These are phyloP conservation scores for Penicillium soppii DNA, from an alignment of 495 filamentous ascomycete species.

Conservation along the genomic window DNA sequence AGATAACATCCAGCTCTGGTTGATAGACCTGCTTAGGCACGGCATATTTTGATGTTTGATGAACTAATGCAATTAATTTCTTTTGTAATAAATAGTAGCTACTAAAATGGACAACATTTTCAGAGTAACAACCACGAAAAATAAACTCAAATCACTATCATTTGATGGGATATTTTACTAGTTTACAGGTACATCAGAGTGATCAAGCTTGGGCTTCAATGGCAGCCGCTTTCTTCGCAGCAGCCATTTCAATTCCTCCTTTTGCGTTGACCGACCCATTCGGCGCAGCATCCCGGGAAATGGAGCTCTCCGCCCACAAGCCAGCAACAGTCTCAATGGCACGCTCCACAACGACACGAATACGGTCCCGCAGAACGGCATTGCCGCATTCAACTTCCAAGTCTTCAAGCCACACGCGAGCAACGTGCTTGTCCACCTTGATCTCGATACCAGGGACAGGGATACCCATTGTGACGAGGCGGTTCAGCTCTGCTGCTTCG, in stretches of 20 bases:
- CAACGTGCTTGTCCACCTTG: conserved; percentile 82
- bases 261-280: conserved; percentile 19
- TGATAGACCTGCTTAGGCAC: too few species aligned
- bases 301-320: conserved; percentile 53
- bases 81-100: background rate
- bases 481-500: conserved; percentile 58
- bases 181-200: conserved; percentile 17
- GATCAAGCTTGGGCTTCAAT: conserved; percentile 29
- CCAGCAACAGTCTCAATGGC: conserved; percentile 88
- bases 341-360: conserved; percentile 85
- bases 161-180: conserved; percentile 12
- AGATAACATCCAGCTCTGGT: background rate
- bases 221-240: conserved; percentile 20
- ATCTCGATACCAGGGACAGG: conserved; percentile 87
- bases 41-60: too few species aligned
- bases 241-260: conserved; percentile 11
- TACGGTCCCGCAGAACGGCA: conserved; percentile 70
- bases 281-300: conserved; percentile 17
- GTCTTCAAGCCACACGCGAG: conserved; percentile 86
- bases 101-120: conserved; percentile 15
- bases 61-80: background rate
- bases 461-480: conserved; percentile 77
- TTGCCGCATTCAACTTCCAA: conserved; percentile 84
- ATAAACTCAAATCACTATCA: conserved; percentile 4
- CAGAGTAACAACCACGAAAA: conserved; percentile 11